Evolutionary conservation across 257 asterid genomes (phyloP).

Genomic region (Thymus quinquecostatus): DNA sequence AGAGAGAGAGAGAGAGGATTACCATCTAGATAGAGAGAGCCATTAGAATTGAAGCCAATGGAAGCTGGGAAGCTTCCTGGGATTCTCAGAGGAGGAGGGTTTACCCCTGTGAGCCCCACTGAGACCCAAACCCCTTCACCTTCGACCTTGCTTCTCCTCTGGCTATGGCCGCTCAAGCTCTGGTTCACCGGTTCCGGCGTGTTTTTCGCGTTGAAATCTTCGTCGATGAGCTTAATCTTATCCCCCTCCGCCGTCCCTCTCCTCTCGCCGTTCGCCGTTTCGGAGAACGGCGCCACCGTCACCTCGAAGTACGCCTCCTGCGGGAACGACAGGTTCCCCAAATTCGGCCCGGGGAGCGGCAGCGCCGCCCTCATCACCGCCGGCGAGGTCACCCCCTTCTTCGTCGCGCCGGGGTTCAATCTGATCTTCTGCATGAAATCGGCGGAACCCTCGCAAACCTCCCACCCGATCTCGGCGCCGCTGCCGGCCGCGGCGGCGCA

Average conservation of each 20-base stretch:
- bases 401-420: conserved; percentile 53
- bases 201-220: conserved; percentile 56
- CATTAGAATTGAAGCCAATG: conserved; percentile 76
- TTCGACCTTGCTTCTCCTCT: conserved; percentile 42
- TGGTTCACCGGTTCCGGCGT: conserved; percentile 21
- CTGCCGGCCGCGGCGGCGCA: conserved; percentile 43
- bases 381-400: conserved; percentile 18
- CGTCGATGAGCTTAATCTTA: conserved; percentile 61
- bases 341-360: conserved; percentile 89
- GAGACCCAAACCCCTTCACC: conserved; percentile 35
- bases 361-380: conserved; percentile 58
- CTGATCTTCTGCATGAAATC: conserved; percentile 84
- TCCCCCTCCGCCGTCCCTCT: conserved; percentile 61
- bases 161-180: conserved; percentile 37
- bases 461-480: conserved; percentile 70
- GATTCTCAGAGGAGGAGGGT: conserved; percentile 48
- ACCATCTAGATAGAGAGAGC: conserved; percentile 86
- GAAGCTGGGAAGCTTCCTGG: conserved; percentile 81
- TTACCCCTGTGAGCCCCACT: conserved; percentile 65
- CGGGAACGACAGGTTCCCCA: conserved; percentile 76
- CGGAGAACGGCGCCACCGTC: conserved; percentile 45
- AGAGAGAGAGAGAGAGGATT: conserved; percentile 17
- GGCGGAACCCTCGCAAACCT: conserved; percentile 79
- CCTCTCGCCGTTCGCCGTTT: conserved; percentile 21
- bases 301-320: conserved; percentile 92